Conservation (phyloP, 192 early-diverging fungal species). For the Coemansia sp. region DNA sequence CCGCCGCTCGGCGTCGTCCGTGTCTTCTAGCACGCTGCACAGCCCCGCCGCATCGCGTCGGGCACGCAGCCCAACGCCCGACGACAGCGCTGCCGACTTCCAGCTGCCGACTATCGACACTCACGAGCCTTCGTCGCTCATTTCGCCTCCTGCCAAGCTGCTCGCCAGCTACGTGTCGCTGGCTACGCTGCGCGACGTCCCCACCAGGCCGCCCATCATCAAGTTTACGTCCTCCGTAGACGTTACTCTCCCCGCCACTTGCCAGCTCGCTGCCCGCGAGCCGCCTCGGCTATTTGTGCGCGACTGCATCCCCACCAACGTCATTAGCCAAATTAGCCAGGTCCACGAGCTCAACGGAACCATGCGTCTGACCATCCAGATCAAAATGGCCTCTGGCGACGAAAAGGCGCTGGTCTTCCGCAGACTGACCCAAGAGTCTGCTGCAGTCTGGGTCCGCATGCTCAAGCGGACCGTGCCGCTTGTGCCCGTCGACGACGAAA, state of each 20-base stretch:
- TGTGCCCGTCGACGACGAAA: constrained; percentile 16
- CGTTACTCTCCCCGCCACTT: background rate
- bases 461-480: constrained; percentile 22
- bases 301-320: constrained; percentile 9
- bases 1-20: constrained; percentile 25
- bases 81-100: constrained; percentile 5
- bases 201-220: constrained; percentile 14
- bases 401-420: constrained; percentile 16
- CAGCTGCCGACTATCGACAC: constrained; percentile 35
- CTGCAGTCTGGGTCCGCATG: constrained; percentile 36
- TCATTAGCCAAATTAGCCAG: constrained; percentile 34
- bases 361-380: constrained; percentile 25
- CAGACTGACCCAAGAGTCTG: constrained; percentile 19
- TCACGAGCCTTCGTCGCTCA: constrained; percentile 13
- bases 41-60: constrained; percentile 5
- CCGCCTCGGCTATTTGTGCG: constrained; percentile 14
- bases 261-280: background rate
- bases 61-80: constrained; percentile 9
- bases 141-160: constrained; percentile 11
- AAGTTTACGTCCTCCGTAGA: constrained; percentile 21
- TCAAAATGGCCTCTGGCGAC: constrained; percentile 9
- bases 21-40: constrained; percentile 30
- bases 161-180: constrained; percentile 40
- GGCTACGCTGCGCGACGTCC: constrained; percentile 30
- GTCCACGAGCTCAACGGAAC: constrained; percentile 25